Evolutionary conservation across 371 early-diverging fungal species (phyloP), one percentile per base, ranked within the genome.

Genomic region (Actinomortierella ambigua): DNA sequence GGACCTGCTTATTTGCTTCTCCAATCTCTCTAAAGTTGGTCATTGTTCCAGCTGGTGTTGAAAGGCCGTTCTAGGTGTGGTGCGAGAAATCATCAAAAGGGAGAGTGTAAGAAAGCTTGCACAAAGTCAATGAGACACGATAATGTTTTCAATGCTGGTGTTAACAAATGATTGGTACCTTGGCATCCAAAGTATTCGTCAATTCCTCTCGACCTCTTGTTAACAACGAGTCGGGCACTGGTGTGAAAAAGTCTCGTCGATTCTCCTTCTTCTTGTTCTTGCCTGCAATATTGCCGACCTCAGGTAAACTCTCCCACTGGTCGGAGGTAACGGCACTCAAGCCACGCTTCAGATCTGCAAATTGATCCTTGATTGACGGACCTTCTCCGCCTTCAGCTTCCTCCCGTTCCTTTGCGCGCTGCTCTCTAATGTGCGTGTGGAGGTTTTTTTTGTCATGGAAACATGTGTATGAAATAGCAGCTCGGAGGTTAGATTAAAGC

Each of bases 251-350:
- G 55, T 79, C 85, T 60, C 77, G 73, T 59, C 71, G 59, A 55
- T 84, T 88, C 34, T 85, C 86, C 53, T 90, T 87, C 49, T 88
- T 85, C 4, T 91, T 79, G 39, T 89, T 88, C 65, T 89, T 91
- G 50, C 95, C 89, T 0, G 92, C 92, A 55, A 98, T 60, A 77
- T 98, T 94, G 2, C 92, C 91, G 14, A 91, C 97, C 59, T 98
- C 98, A 0, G 98, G 99, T 8, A 98, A 82, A 15, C 83, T 84
- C 26, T 87, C 91, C 98, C 99, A 98, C 57, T 97, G 95, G 1
- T 91, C 93, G 39, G 83, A 86, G 11, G 92, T 82, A 29, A 98
- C 84, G 0, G 79, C 79, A 2, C 86, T 66, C 46, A 98, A 77
- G 40, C 93, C 91, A 17, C 95, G 85, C 79, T 96, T 96, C 44